Evolutionary conservation across 768 basidiomycete genomes (phyloP).

Genomic region (Tricholoma sp.): DNA sequence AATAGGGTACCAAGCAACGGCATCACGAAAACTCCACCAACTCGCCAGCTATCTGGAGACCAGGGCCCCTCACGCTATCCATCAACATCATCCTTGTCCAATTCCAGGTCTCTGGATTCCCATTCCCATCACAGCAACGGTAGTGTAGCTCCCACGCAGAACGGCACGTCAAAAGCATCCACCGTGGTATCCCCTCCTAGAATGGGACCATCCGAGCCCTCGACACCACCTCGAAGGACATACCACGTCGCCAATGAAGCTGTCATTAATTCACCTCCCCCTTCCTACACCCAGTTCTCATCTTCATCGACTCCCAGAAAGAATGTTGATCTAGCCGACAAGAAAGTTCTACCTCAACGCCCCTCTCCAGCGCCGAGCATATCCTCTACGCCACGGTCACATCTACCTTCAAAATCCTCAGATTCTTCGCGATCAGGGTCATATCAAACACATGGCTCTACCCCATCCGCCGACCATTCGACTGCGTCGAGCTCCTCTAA

Average conservation of each 20-base stretch:
- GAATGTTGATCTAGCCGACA: slow-evolving; percentile 5
- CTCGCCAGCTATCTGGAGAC: slow-evolving; percentile 7
- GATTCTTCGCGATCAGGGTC: slow-evolving; percentile 2
- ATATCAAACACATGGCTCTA: not conserved
- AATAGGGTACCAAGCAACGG: slow-evolving; percentile 5
- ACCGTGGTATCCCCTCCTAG: not conserved
- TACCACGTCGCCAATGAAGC: slow-evolving; percentile 39
- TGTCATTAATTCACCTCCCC: slow-evolving; percentile 33
- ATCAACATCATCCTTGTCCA: slow-evolving; percentile 15
- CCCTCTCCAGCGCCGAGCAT: not conserved
- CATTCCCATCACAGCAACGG: slow-evolving; percentile 12
- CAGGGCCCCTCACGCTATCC: slow-evolving; percentile 7
- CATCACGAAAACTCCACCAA: slow-evolving; percentile 1
- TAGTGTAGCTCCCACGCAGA: slow-evolving; percentile 7
- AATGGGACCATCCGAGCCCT: slow-evolving; percentile 1
- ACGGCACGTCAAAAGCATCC: not conserved
- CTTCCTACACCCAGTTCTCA: slow-evolving; percentile 31
- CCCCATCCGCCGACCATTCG: not conserved
- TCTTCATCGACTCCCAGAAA: slow-evolving; percentile 11
- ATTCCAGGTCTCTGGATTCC: slow-evolving; percentile 17
- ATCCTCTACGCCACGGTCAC: slow-evolving; percentile 5
- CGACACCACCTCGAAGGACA: slow-evolving; percentile 31
- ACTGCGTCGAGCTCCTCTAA: slow-evolving; percentile 1
- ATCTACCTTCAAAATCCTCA: not conserved
- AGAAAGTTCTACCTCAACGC: slow-evolving; percentile 1